Conservation (phyloP, 2,329 filamentous ascomycete genomes). For the Phoma sp. region DNA sequence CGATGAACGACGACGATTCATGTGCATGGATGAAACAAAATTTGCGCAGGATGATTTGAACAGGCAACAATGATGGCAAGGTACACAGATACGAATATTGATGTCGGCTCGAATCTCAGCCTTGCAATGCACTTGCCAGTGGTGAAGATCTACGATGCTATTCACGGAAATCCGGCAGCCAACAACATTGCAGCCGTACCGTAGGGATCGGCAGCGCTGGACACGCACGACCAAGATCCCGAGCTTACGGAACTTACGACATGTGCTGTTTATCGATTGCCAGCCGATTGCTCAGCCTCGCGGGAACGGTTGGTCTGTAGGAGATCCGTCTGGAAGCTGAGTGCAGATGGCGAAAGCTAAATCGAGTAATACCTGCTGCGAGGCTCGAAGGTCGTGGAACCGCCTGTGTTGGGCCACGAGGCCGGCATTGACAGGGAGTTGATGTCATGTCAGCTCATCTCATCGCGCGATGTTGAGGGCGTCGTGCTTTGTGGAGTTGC, state of each 20-base stretch:
- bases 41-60: constrained; percentile 7
- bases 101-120: constrained; percentile 5
- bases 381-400: constrained; percentile 23
- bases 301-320: constrained; percentile 6
- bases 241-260: constrained; percentile 14
- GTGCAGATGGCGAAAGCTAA: constrained; percentile 12
- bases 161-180: constrained; percentile 11
- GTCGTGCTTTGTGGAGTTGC: constrained; percentile 21
- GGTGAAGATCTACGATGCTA: constrained; percentile 10
- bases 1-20: constrained; percentile 9
- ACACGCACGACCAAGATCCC: constrained; percentile 18
- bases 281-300: constrained; percentile 19
- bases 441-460: constrained; percentile 4
- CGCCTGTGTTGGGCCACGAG: constrained; percentile 7
- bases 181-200: constrained; percentile 3
- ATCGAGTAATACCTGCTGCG: constrained; percentile 6
- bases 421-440: neutral
- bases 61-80: neutral
- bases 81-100: constrained; percentile 1
- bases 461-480: constrained; percentile 20
- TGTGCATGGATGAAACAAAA: constrained; percentile 14
- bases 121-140: constrained; percentile 2
- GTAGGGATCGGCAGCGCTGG: constrained; percentile 19
- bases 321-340: constrained; percentile 11
- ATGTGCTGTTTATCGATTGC: constrained; percentile 28